Evolutionary conservation across 257 asterid species (phyloP).

Genomic region (Solanum neorickii): DNA sequence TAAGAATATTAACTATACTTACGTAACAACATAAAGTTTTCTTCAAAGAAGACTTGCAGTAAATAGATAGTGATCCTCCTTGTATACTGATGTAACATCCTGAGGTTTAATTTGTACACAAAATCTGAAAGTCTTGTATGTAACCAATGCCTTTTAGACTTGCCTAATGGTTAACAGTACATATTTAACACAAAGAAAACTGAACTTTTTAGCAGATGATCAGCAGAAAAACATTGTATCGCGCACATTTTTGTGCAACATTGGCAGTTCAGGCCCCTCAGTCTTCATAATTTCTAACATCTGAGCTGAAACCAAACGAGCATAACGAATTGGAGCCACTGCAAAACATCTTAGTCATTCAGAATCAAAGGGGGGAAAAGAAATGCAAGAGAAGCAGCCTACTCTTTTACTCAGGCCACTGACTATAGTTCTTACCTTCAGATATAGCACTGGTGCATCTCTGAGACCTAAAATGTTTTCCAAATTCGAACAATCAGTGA

Average conservation of each 20-base stretch:
- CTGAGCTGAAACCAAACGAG: conserved; percentile 28
- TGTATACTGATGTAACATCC: background rate
- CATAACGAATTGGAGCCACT: conserved; percentile 45
- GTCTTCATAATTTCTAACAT: conserved; percentile 15
- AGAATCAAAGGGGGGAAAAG: background rate
- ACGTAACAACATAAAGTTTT: background rate
- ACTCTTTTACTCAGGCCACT: background rate
- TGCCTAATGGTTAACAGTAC: background rate
- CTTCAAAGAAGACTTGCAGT: background rate
- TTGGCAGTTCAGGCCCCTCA: conserved; percentile 25
- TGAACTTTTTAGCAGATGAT: background rate
- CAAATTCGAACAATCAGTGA: background rate
- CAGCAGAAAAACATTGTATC: conserved; percentile 38
- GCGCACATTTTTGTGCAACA: conserved; percentile 23
- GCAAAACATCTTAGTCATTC: conserved; percentile 1
- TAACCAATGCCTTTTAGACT: background rate
- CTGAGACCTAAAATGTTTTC: conserved; percentile 23
- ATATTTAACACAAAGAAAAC: background rate
- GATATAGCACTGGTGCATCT: conserved; percentile 34
- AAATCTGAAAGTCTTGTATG: background rate
- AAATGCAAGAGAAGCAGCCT: background rate
- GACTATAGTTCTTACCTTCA: conserved; percentile 22
- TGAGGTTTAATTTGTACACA: background rate
- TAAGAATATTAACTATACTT: background rate
- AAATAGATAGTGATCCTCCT: background rate